phyloP scores from a whole-genome alignment of 345 rosid genomes.

The thale cress (Arabidopsis thaliana) region TAIR10.1 NC_003070.9:112001-112500 shows the following conservation, averaged over 20 bases:
- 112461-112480: slow-evolving; percentile 68
- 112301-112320: slow-evolving; percentile 20
- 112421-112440: slow-evolving; percentile 75
- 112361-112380: slow-evolving; percentile 28
- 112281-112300: slow-evolving; percentile 33
- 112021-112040: slow-evolving; percentile 6
- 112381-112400: slow-evolving; percentile 85
- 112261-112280: not conserved
- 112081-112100: slow-evolving; percentile 46
- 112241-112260: not conserved
- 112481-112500: slow-evolving; percentile 78
- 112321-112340: slow-evolving; percentile 38
- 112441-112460: slow-evolving; percentile 82
- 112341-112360: slow-evolving; percentile 41
- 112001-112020: not conserved
- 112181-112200: slow-evolving; percentile 38
- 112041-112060: slow-evolving; percentile 25
- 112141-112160: not conserved
- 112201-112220: slow-evolving; percentile 29
- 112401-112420: slow-evolving; percentile 83
- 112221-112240: slow-evolving; percentile 34
- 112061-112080: slow-evolving; percentile 37
- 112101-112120: slow-evolving; percentile 25
- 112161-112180: not conserved
- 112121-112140: slow-evolving; percentile 43